phyloP scores from a whole-genome alignment of 805 yeast species.

The Brettanomyces naardenensis region DNA sequence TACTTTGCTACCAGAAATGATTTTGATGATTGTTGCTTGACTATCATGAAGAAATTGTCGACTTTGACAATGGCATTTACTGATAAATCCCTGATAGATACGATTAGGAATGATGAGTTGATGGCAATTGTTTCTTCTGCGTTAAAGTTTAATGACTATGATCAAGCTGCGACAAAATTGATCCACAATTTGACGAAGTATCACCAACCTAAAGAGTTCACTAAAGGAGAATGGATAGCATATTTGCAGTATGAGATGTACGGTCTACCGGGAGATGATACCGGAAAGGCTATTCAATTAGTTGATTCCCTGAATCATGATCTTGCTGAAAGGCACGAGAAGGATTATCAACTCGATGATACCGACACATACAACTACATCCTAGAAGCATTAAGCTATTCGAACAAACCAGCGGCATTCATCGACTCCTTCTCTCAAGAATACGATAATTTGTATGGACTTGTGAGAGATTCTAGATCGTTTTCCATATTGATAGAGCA shows the following conservation, averaged over 20 bases:
- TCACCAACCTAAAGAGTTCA: constrained; percentile 8
- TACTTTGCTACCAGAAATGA: constrained; percentile 23
- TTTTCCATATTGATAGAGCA: constrained; percentile 1
- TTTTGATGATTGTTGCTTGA: constrained; percentile 17
- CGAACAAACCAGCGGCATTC: constrained; percentile 18
- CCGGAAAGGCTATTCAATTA: constrained; percentile 14
- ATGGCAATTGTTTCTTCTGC: constrained; percentile 19
- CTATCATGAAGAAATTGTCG: constrained; percentile 15
- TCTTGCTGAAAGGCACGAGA: constrained; percentile 2
- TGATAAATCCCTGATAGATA: constrained; percentile 13
- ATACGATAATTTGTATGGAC: constrained; percentile 25
- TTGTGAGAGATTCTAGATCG: constrained; percentile 27
- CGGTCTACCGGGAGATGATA: neutral
- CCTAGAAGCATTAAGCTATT: constrained; percentile 21
- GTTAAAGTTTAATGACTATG: constrained; percentile 13
- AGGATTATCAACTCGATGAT: constrained; percentile 16
- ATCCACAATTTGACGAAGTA: constrained; percentile 8
- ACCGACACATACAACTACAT: constrained; percentile 19
- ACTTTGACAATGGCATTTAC: constrained; percentile 10
- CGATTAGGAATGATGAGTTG: constrained; percentile 19
- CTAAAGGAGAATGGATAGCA: constrained; percentile 20
- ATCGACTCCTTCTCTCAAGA: constrained; percentile 18
- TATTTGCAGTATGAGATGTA: constrained; percentile 17
- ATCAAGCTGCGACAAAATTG: constrained; percentile 12
- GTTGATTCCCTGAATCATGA: constrained; percentile 8